A percentile compares a stretch with the other conserved stretches of the same genome.
phyloP scores from a whole-genome alignment of 1,139 yeast genomes.

The Martiniozyma asiatica region DNA sequence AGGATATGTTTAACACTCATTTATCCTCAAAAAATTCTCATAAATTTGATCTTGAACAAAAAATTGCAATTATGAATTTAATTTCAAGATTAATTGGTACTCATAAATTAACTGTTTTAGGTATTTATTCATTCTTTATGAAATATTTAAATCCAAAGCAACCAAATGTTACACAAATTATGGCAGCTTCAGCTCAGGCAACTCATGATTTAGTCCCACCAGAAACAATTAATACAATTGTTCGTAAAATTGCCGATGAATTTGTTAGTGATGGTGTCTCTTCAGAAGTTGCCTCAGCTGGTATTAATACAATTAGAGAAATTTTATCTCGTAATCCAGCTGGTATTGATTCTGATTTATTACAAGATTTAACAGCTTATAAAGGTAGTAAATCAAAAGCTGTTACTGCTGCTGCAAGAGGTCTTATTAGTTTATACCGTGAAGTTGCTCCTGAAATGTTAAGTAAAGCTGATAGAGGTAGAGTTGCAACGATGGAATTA shows the following conservation, averaged over 20 bases:
- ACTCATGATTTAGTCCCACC: slow-evolving; percentile 97
- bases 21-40: slow-evolving; percentile 51
- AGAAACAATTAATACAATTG: slow-evolving; percentile 65
- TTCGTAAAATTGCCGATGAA: slow-evolving; percentile 90
- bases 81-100: slow-evolving; percentile 85
- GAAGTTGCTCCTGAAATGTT: slow-evolving; percentile 97
- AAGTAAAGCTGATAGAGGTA: slow-evolving; percentile 82
- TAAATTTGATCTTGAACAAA: slow-evolving; percentile 74
- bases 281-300: slow-evolving; percentile 96
- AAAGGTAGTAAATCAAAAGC: slow-evolving; percentile 89
- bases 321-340: slow-evolving; percentile 86
- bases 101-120: slow-evolving; percentile 82
- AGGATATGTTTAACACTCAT: slow-evolving; percentile 60
- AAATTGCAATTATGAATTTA: slow-evolving; percentile 75
- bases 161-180: slow-evolving; percentile 81
- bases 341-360: slow-evolving; percentile 74
- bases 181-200: slow-evolving; percentile 96
- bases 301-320: slow-evolving; percentile 88
- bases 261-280: slow-evolving; percentile 98
- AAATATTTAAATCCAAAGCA: slow-evolving; percentile 92
- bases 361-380: slow-evolving; percentile 84
- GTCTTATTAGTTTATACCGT: slow-evolving; percentile 76
- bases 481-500: slow-evolving; percentile 71
- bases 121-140: slow-evolving; percentile 76
- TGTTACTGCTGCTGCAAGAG: slow-evolving; percentile 88